Conservation (phyloP, 192 early-diverging fungal genomes). For the Diversispora epigaea region DNA sequence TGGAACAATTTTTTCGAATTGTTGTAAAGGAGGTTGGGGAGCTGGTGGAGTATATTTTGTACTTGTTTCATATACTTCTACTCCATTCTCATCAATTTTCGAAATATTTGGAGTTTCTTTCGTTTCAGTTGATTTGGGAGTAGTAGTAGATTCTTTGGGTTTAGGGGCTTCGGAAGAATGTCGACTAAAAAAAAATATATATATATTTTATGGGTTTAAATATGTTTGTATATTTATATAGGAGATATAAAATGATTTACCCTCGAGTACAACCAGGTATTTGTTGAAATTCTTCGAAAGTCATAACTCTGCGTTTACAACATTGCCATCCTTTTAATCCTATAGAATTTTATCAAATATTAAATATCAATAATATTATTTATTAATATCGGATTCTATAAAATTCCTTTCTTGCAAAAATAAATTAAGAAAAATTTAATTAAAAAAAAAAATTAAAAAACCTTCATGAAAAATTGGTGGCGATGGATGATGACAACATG, state of each 20-base stretch:
- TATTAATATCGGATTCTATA: not conserved
- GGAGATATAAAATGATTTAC: not conserved
- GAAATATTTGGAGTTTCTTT: slow-evolving; percentile 4
- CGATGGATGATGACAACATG: slow-evolving; percentile 87
- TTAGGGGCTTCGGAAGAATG: slow-evolving; percentile 53
- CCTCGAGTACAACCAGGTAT: slow-evolving; percentile 77
- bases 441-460: slow-evolving; percentile 36
- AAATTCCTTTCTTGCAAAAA: not conserved
- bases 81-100: slow-evolving; percentile 33
- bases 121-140: slow-evolving; percentile 33
- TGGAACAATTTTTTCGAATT: slow-evolving; percentile 36
- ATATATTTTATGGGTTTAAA: not conserved
- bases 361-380: not conserved
- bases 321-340: slow-evolving; percentile 90
- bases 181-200: slow-evolving; percentile 52
- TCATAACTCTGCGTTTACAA: slow-evolving; percentile 83
- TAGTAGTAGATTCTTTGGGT: slow-evolving; percentile 36
- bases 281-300: slow-evolving; percentile 92
- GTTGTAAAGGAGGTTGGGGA: slow-evolving; percentile 36
- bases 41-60: slow-evolving; percentile 33
- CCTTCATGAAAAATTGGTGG: slow-evolving; percentile 97
- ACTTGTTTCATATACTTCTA: slow-evolving; percentile 42
- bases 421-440: too few relatives aligned
- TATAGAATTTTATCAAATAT: not conserved
- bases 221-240: not conserved